phyloP scores from a whole-genome alignment of 2,329 filamentous ascomycete genomes.

The Metarhizium brunneum region DNA sequence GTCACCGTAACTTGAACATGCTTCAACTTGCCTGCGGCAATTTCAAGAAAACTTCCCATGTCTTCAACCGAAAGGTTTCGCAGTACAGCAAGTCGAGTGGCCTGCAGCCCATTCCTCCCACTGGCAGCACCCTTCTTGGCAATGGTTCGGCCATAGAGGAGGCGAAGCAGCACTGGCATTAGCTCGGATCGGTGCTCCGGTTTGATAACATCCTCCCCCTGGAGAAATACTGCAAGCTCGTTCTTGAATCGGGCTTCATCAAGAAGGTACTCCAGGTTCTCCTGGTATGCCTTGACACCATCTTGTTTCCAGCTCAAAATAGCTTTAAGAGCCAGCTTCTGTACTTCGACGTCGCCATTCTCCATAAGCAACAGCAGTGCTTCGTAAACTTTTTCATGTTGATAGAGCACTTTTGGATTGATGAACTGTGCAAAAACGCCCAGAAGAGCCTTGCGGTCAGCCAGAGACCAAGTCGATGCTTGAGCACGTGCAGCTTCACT shows the following conservation, averaged over 20 bases:
- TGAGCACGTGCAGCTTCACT: constrained; percentile 25
- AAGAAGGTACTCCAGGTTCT: constrained; percentile 76
- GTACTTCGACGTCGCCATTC: constrained; percentile 85
- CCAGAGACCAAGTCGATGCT: constrained; percentile 53
- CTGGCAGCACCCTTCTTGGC: constrained; percentile 69
- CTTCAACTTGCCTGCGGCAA: constrained; percentile 65
- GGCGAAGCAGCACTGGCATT: constrained; percentile 76
- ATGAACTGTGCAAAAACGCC: constrained; percentile 73
- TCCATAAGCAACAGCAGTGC: constrained; percentile 67
- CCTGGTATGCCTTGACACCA: constrained; percentile 67
- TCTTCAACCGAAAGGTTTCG: constrained; percentile 67
- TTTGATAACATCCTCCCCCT: constrained; percentile 64
- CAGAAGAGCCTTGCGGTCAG: constrained; percentile 78
- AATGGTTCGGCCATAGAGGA: constrained; percentile 85
- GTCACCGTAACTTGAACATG: constrained; percentile 49
- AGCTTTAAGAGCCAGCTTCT: constrained; percentile 75
- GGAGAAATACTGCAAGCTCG: constrained; percentile 82
- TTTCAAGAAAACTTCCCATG: constrained; percentile 71
- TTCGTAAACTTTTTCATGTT: constrained; percentile 63
- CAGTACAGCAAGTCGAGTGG: constrained; percentile 71
- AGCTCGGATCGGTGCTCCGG: constrained; percentile 62
- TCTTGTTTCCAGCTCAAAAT: constrained; percentile 84
- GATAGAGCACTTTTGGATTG: constrained; percentile 79
- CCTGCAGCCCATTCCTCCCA: constrained; percentile 71
- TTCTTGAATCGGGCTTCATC: constrained; percentile 91